Base-by-base conservation (phyloP, 495 filamentous ascomycete genomes). In the Opeltia flavorubescens region DNA sequence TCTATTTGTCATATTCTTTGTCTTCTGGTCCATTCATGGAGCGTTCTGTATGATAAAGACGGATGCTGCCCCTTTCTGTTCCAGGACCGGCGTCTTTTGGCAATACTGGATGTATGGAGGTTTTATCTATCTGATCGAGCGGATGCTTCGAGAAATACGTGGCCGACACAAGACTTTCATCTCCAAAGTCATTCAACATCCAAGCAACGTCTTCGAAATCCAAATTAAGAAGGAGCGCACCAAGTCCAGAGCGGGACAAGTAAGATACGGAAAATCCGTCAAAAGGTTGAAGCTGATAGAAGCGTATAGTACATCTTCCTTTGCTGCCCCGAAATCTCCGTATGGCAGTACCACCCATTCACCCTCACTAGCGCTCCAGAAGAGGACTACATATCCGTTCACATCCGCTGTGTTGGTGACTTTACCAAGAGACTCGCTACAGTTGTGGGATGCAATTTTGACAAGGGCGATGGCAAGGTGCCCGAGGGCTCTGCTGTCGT, bases 141-240 rank as follows among this genome's bases (percentile, higher is more conserved):
- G 80, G 51, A 64, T 84, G 47, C 75, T 77, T 28, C 70, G 83
- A 47, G 83, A 86, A 61, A 62, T 84, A 43, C 76, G 80, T 43
- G 80, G 81, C 41, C 69, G 74, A 33, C 79, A 84, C 65, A 80
- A 78, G 67, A 84, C 83, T 5, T 83, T 79, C 59, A 82, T 88
- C 51, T 84, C 80, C 33, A 86, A 86, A 60, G 83, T 88, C 57
- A 79, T 88, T 51, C 82, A 86, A 60, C 83, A 88, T 63, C 83
- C 83, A 5, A 83, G 81, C 64, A 83, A 84, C 53, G 84, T 89
- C 17, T 76, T 81, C 55, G 84, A 89, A 56, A 84, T 89, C 44
- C 84, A 88, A 60, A 84, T 89, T 62, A 86, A 86, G 70, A 88
- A 86, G 56, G 80, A 83, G 55, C 68, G 79, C 61, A 83, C 80